Percentiles rank a stretch among this genome's conserved stretches.
Evolutionary conservation across 306 rosid species (phyloP).

Genomic region (Rosa chinensis): DNA sequence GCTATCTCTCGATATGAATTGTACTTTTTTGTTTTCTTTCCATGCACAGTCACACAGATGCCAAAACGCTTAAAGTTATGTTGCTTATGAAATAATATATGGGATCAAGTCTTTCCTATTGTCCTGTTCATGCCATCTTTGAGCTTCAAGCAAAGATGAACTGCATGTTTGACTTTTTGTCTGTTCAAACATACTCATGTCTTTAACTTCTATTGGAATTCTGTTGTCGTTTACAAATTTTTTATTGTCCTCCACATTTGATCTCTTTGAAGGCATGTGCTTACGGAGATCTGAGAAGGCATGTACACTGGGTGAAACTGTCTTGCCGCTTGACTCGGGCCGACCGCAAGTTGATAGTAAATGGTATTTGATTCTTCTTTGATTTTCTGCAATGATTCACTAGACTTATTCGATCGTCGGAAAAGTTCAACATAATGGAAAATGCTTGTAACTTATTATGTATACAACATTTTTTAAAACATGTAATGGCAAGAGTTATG

Average conservation of each 20-base stretch:
- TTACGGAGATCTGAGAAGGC: conserved; percentile 73
- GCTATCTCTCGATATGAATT: background rate
- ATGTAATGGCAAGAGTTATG: background rate
- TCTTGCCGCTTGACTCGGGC: conserved; percentile 50
- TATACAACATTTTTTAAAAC: background rate
- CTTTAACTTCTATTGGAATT: background rate
- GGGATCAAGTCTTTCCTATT: background rate
- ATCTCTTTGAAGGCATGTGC: conserved; percentile 81
- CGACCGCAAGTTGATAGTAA: conserved; percentile 57
- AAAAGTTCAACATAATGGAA: conserved; percentile 3
- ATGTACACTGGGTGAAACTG: conserved; percentile 64
- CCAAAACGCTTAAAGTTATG: background rate
- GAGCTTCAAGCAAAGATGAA: conserved; percentile 2
- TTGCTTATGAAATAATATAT: background rate
- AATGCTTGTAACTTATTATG: conserved; percentile 9
- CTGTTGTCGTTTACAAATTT: conserved; percentile 20
- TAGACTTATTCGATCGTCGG: conserved; percentile 19
- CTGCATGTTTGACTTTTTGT: background rate
- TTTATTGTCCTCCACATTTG: conserved; percentile 30
- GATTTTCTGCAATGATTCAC: conserved; percentile 10
- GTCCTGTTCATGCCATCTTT: background rate
- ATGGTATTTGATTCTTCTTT: conserved; percentile 57
- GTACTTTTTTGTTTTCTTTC: no score
- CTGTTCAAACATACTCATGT: background rate
- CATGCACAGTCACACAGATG: background rate